Evolutionary conservation across 2,329 filamentous ascomycete species (phyloP).

Genomic region (Biscogniauxia mediterranea): DNA sequence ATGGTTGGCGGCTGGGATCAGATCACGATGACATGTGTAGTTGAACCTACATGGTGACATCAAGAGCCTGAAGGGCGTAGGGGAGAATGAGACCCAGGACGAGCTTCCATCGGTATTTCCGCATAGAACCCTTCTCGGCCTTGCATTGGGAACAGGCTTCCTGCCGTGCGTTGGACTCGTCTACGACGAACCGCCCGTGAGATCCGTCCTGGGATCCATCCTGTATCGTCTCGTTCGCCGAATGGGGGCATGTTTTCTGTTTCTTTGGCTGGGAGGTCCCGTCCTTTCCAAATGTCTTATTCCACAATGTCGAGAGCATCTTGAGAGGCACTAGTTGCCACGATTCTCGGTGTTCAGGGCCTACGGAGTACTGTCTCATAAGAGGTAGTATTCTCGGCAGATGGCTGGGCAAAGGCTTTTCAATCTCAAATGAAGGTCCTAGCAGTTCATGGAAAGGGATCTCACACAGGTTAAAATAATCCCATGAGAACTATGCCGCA

Average conservation of each 20-base stretch:
- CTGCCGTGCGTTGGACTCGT: neutral
- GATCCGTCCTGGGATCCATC: neutral
- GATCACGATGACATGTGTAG: neutral
- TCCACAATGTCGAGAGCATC: neutral
- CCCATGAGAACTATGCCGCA: neutral
- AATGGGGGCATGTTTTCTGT: neutral
- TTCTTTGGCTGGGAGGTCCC: neutral
- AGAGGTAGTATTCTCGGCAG: too few relatives aligned
- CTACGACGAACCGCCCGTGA: neutral
- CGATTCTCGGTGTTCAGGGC: too few relatives aligned
- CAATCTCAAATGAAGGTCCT: neutral
- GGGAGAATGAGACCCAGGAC: slow-evolving; percentile 58
- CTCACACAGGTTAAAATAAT: neutral
- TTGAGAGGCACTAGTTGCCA: neutral
- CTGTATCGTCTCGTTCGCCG: neutral
- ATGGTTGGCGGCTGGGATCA: neutral
- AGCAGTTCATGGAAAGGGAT: neutral
- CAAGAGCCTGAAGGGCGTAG: slow-evolving; percentile 60
- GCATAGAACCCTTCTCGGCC: slow-evolving; percentile 33
- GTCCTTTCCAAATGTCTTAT: neutral
- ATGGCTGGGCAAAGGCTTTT: neutral
- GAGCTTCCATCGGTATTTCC: slow-evolving; percentile 55
- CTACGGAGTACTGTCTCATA: too few relatives aligned
- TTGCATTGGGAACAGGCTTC: slow-evolving; percentile 31
- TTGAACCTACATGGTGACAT: slow-evolving; percentile 56